Percentiles rank a stretch among this genome's conserved stretches.
These are phyloP conservation scores for Thecaphora thlaspeos DNA, from an alignment of 1,284 basidiomycete species.

Conservation along the genomic window DNA sequence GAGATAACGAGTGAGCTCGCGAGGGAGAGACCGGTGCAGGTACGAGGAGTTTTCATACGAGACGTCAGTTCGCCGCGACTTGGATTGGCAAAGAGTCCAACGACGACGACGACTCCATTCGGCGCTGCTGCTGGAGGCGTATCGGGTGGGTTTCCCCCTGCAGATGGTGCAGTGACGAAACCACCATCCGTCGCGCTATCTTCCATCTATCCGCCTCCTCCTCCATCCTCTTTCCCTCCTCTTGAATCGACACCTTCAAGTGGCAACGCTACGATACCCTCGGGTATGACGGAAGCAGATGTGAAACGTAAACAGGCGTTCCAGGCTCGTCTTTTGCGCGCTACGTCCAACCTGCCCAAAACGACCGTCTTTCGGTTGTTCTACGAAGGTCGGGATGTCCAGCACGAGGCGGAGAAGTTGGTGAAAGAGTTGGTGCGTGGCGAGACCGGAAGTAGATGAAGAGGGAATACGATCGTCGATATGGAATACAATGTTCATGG, in stretches of 20 bases:
- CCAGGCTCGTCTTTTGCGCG: conserved; percentile 23
- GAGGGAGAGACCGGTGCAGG: conserved; percentile 37
- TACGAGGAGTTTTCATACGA: conserved; percentile 49
- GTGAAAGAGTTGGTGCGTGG: too few relatives aligned
- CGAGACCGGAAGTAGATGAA: too few relatives aligned
- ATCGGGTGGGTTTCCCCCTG: too few relatives aligned
- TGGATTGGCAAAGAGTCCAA: background rate
- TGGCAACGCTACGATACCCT: background rate
- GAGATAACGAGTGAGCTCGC: conserved; percentile 52
- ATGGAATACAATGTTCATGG: too few relatives aligned
- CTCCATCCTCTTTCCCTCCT: too few relatives aligned
- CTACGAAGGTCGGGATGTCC: conserved; percentile 24
- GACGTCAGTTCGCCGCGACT: conserved; percentile 36
- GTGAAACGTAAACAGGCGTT: conserved; percentile 24
- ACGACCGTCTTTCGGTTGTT: conserved; percentile 34
- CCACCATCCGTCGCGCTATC: too few relatives aligned
- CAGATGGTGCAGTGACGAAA: too few relatives aligned
- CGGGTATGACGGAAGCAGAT: conserved; percentile 24
- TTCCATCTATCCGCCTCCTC: too few relatives aligned
- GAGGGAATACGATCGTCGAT: too few relatives aligned
- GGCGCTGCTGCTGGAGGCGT: too few relatives aligned
- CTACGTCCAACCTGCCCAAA: conserved; percentile 30
- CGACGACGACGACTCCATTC: too few relatives aligned
- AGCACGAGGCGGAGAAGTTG: conserved; percentile 22
- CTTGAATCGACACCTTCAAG: background rate